Evolutionary conservation across 306 rosid genomes (phyloP), one percentile per base, ranked within the genome.

Genomic region (Sicyos edulis): DNA sequence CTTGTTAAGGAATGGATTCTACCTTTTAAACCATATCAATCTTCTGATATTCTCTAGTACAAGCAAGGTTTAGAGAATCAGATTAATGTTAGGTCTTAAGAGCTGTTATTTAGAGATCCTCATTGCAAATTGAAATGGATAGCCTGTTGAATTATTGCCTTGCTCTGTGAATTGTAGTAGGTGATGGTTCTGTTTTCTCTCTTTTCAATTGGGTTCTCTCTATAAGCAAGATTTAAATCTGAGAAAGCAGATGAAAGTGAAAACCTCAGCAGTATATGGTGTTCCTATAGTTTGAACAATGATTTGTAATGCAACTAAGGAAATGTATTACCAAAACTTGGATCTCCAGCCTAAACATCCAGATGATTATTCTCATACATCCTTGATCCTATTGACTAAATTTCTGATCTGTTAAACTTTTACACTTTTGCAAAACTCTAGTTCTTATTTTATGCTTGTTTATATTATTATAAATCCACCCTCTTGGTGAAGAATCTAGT

Each of bases 301-400:
- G 13, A 26, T 19, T 29, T 60, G 67, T n/a, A 62, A 32, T 15
- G 47, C 0, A 32, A 32, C 50, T 37, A 17, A 13, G 45, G 47
- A 62, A 64, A 40, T n/a, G 32, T 53, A 17, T n/a, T 42, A 42
- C 53, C 53, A 10, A 16, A 42, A 65, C 14, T 45, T 42, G 29
- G 53, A 44, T 65, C 29, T 65, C 24, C 17, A 19, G 71, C 32
- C 71, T 6, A 63, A 37, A 65, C 32, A 10, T 65, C 32, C 71
- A 32, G 37, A 32, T 32, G 37, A 32, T 32, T 32, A 32, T 32
- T 32, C 37, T 32, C 37, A 32, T 32, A 4, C 37, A 32, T 32
- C 37, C 37, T 32, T 26, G 29, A 26, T 26, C 29, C 29, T 26
- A 32, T 32, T 32, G 37, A 32, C 37, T 32, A 32, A 32, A 32